Base-by-base conservation (phyloP, 331 rosid genomes). In the Rhamnella rubrinervis region DNA sequence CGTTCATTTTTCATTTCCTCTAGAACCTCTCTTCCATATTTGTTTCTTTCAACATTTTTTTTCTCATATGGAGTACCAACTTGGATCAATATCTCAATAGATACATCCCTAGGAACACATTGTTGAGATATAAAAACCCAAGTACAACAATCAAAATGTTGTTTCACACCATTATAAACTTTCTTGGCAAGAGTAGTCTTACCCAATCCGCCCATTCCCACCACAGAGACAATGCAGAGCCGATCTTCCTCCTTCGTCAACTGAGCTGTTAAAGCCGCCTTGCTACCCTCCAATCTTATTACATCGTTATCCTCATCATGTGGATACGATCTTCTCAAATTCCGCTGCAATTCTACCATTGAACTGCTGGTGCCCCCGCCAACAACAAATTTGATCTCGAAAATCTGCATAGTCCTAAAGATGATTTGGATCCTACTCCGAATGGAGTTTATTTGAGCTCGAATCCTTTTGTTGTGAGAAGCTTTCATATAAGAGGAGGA, bases 171-270 rank as follows among this genome's bases (percentile, higher is more conserved):
- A 5, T 44, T 70, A 31, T 44, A 70, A 1, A 59, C 65, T 18
- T 40, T 44, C 58, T 70, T 70, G 6, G 74, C 66, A 18, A 58
- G 74, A 6, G 66, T 59, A 47, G 74, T 70, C 66, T 70, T 70
- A 14, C 74, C 74, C 15, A 70, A 13, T 51, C 74, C 74, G 10
- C 59, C 66, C 66, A 59, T 70, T 28, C 74, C 67, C 11, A 46
- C 74, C 0, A 59, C 21, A 9, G 74, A 63, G 40, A 70, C 18
- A 4, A 53, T 6, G 19, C 59, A 20, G 14, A 70, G 60, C 37
- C 14, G 17, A 23, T 70, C 74, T 12, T 40, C 25, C 41, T 60
- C 59, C 49, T 70, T 41, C 67, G 46, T 13, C 52, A 70, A 19
- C 66, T 16, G 35, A 28, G 15, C 23, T 59, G 59, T 70, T 66